Evolutionary conservation across 2,329 filamentous ascomycete genomes (phyloP).

Genomic region (Emmonsia crescens): DNA sequence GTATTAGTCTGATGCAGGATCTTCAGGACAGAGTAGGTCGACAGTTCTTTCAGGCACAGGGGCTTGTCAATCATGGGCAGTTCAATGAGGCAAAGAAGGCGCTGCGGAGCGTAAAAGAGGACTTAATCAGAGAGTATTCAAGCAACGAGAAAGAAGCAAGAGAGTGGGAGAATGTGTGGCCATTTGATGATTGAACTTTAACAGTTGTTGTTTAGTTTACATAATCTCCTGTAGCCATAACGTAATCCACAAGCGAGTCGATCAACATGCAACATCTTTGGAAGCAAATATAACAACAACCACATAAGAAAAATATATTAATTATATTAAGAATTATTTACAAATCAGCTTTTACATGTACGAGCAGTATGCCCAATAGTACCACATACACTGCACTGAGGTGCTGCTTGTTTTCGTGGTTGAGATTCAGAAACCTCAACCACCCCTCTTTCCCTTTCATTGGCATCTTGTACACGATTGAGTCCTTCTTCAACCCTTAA

Average conservation of each 20-base stretch:
- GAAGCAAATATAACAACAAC: background rate
- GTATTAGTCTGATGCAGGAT: no score
- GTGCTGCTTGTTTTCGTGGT: background rate
- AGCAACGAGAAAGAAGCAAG: background rate
- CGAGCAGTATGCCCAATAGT: background rate
- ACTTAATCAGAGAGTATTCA: background rate
- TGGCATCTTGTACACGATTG: background rate
- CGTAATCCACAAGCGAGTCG: no score
- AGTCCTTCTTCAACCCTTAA: constrained; percentile 4
- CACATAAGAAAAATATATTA: background rate
- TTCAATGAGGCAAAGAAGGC: background rate
- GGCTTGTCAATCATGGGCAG: background rate
- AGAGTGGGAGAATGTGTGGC: background rate
- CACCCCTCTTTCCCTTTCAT: background rate
- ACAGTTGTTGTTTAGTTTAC: no score
- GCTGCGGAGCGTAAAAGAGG: no score
- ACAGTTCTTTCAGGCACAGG: background rate
- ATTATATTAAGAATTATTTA: constrained; percentile 1
- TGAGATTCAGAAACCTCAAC: background rate
- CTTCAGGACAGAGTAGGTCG: background rate
- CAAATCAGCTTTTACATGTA: background rate
- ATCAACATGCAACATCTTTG: background rate
- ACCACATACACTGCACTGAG: background rate
- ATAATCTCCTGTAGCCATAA: no score
- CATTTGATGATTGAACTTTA: background rate